Conservation (phyloP, 2,329 filamentous ascomycete genomes). For the Lasiodiplodia sp. region DNA sequence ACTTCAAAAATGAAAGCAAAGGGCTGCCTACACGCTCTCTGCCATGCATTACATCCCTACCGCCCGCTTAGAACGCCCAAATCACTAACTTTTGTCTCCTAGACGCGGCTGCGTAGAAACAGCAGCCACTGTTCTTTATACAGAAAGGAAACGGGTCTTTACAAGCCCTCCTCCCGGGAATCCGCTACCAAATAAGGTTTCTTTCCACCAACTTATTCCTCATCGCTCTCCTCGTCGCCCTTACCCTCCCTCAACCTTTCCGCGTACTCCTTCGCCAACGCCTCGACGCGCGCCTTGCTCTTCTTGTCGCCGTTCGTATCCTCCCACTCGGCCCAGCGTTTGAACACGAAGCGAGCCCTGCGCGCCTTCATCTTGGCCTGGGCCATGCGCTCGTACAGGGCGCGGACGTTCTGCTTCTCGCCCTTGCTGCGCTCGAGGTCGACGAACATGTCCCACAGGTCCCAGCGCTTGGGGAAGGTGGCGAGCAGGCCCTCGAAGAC, state of each 20-base stretch:
- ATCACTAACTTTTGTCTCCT: neutral
- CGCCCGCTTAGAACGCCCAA: neutral
- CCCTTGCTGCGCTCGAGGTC: conserved; percentile 74
- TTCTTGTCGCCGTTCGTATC: conserved; percentile 72
- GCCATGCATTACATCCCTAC: neutral
- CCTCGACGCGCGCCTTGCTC: conserved; percentile 73
- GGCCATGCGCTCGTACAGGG: conserved; percentile 82
- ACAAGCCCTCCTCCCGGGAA: no score
- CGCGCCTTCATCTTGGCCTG: conserved; percentile 74
- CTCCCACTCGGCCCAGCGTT: conserved; percentile 91
- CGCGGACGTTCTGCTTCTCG: conserved; percentile 67
- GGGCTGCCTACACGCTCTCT: neutral
- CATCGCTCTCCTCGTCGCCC: conserved; percentile 34
- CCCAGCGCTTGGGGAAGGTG: conserved; percentile 86
- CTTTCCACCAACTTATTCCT: conserved; percentile 31
- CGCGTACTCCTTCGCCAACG: conserved; percentile 74
- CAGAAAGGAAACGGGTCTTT: neutral
- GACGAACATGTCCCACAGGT: conserved; percentile 91
- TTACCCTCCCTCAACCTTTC: conserved; percentile 46
- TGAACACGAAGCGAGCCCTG: conserved; percentile 87
- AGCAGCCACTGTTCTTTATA: neutral
- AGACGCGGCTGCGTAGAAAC: neutral
- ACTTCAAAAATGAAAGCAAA: neutral
- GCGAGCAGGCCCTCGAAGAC: conserved; percentile 89
- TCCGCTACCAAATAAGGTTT: no score